Conservation (phyloP, 1,284 basidiomycete species). For the Heterobasidion irregulare region DNA sequence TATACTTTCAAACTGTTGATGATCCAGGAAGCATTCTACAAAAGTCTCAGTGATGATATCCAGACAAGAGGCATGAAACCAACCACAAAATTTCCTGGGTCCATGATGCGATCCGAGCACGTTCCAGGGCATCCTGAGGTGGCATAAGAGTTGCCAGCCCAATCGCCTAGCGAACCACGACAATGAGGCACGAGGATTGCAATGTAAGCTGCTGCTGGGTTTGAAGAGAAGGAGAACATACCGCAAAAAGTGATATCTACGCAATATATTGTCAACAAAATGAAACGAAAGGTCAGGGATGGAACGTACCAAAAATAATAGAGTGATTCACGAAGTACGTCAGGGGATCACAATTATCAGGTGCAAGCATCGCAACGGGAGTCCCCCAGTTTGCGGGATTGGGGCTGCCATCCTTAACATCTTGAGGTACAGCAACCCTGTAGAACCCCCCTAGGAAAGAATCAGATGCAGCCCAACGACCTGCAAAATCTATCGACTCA, state of each 20-base stretch:
- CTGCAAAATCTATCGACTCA: not conserved
- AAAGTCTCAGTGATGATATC: not conserved
- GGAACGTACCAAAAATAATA: slow-evolving; percentile 48
- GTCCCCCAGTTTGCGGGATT: slow-evolving; percentile 53
- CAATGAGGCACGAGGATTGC: not conserved
- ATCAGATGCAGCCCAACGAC: slow-evolving; percentile 16
- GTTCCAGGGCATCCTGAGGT: slow-evolving; percentile 70
- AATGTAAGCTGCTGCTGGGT: not conserved
- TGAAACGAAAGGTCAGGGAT: slow-evolving; percentile 2
- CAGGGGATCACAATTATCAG: slow-evolving; percentile 49
- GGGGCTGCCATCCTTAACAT: slow-evolving; percentile 48
- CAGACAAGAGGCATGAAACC: slow-evolving; percentile 13
- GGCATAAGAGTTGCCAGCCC: slow-evolving; percentile 73
- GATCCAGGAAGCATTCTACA: slow-evolving; percentile 49
- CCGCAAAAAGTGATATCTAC: slow-evolving; percentile 78
- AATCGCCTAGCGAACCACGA: slow-evolving; percentile 45
- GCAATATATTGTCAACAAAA: slow-evolving; percentile 4
- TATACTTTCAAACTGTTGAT: slow-evolving; percentile 52
- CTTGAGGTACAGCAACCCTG: slow-evolving; percentile 59
- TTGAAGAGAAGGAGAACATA: slow-evolving; percentile 18
- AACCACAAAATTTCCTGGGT: slow-evolving; percentile 64
- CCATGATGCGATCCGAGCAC: slow-evolving; percentile 52
- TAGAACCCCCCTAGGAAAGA: slow-evolving; percentile 73
- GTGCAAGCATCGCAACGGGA: slow-evolving; percentile 53
- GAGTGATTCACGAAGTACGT: slow-evolving; percentile 54